phyloP scores from a whole-genome alignment of 139 green algal genomes.

The Micractinium conductrix region DNA sequence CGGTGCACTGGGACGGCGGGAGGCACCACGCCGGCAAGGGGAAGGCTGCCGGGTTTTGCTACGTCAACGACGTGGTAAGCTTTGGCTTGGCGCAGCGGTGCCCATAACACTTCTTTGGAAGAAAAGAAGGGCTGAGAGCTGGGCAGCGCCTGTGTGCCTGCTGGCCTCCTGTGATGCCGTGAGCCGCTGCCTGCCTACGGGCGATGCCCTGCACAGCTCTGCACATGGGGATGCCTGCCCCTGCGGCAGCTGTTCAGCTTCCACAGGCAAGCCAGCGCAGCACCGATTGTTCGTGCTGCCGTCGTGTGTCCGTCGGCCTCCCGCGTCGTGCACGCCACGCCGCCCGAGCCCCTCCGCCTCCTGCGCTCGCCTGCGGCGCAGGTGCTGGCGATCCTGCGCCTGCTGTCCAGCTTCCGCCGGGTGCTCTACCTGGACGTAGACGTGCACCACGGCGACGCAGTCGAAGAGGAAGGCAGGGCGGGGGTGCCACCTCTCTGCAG shows the following conservation, averaged over 20 bases:
- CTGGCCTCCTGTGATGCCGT: not conserved
- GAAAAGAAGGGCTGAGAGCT: too few relatives aligned
- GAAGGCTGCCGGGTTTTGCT: slow-evolving; percentile 43
- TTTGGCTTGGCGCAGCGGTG: too few relatives aligned
- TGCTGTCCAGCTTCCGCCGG: slow-evolving; percentile 37
- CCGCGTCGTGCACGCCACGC: not conserved
- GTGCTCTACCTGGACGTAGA: slow-evolving; percentile 56
- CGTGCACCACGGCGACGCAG: slow-evolving; percentile 51
- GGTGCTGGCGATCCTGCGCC: slow-evolving; percentile 48
- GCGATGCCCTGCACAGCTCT: too few relatives aligned
- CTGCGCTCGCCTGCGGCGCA: not conserved
- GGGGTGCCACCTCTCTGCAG: too few relatives aligned
- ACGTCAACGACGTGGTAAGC: slow-evolving; percentile 49
- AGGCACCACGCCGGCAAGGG: slow-evolving; percentile 49
- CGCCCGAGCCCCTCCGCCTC: not conserved
- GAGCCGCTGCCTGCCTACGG: too few relatives aligned
- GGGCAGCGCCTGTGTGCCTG: too few relatives aligned
- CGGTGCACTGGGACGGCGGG: slow-evolving; percentile 43
- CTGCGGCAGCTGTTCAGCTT: too few relatives aligned
- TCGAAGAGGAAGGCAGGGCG: too few relatives aligned
- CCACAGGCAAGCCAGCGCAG: too few relatives aligned
- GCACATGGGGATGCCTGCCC: too few relatives aligned
- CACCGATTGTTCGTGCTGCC: too few relatives aligned
- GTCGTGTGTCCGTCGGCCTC: not conserved
- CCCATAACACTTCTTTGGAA: too few relatives aligned